phyloP scores from a whole-genome alignment of 768 basidiomycete species.

The Psilocybe cubensis region DNA sequence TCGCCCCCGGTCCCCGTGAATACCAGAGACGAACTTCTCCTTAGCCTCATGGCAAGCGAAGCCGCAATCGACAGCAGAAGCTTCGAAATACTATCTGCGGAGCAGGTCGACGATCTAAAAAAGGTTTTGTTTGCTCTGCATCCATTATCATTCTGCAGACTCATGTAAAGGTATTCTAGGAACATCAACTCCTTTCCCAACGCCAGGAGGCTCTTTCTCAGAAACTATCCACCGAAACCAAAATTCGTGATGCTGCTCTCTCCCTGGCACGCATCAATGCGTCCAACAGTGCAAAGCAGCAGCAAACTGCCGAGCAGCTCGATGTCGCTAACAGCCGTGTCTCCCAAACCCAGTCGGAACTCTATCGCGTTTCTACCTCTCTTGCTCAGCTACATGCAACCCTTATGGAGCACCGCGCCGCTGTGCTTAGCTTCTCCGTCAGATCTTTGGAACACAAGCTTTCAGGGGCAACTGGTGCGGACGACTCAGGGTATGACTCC shows the following conservation, averaged over 20 bases:
- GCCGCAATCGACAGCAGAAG: constrained; percentile 91
- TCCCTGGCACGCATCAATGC: constrained; percentile 74
- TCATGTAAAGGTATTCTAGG: constrained; percentile 47
- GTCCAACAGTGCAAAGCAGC: constrained; percentile 46
- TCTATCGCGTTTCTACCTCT: constrained; percentile 68
- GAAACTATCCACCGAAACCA: constrained; percentile 81
- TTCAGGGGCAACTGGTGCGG: constrained; percentile 18
- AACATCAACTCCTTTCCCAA: constrained; percentile 70
- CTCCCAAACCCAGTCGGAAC: constrained; percentile 68
- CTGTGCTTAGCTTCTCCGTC: constrained; percentile 75
- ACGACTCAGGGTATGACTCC: constrained; percentile 59
- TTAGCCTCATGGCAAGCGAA: constrained; percentile 91
- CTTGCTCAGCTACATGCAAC: constrained; percentile 62
- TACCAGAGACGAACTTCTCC: constrained; percentile 81
- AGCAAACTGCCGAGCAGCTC: constrained; percentile 63
- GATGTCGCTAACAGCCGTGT: constrained; percentile 76
- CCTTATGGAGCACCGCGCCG: constrained; percentile 83
- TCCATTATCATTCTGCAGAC: not conserved
- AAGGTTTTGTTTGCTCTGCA: constrained; percentile 37
- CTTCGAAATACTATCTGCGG: constrained; percentile 69
- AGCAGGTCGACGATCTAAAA: constrained; percentile 54
- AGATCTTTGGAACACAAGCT: constrained; percentile 66
- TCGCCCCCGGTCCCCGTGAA: constrained; percentile 34
- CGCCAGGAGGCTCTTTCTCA: constrained; percentile 68
- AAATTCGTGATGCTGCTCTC: constrained; percentile 85